Evolutionary conservation across 2,329 filamentous ascomycete genomes (phyloP).

Genomic region (Cladorrhinum sp.): DNA sequence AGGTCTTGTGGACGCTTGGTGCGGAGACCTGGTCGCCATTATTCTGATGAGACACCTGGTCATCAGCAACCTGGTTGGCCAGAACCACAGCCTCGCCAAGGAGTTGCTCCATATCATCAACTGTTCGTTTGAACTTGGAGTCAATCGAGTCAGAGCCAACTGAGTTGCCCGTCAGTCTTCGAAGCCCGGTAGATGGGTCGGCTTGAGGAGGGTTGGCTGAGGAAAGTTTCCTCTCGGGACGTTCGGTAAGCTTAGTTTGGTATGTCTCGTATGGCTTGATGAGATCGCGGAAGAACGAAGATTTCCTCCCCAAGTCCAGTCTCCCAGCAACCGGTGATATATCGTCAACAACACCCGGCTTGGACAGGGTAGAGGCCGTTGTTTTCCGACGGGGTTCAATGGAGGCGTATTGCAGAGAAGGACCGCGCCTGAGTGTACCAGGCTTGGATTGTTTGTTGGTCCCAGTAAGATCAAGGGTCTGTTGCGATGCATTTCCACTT

Average conservation of each 20-base stretch:
- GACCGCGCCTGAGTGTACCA: background rate
- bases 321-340: conserved; percentile 1
- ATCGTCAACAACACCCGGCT: background rate
- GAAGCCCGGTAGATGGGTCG: background rate
- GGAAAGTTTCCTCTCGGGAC: conserved; percentile 3
- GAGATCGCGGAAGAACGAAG: conserved; percentile 17
- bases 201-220: background rate
- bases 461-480: background rate
- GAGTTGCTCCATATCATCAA: conserved; percentile 45
- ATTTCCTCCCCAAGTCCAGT: conserved; percentile 8
- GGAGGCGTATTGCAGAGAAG: background rate
- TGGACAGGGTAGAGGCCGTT: background rate
- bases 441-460: background rate
- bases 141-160: conserved; percentile 20
- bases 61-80: conserved; percentile 39
- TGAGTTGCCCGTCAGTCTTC: conserved; percentile 16
- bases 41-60: conserved; percentile 9
- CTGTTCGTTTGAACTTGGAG: conserved; percentile 35
- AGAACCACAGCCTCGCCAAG: conserved; percentile 45
- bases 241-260: conserved; percentile 14
- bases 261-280: conserved; percentile 17
- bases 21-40: background rate
- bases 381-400: conserved; percentile 2
- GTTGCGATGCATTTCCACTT: background rate
- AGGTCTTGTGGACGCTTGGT: conserved; percentile 9